Conservation (phyloP, 306 rosid species). For the Spatholobus suberectus region DNA sequence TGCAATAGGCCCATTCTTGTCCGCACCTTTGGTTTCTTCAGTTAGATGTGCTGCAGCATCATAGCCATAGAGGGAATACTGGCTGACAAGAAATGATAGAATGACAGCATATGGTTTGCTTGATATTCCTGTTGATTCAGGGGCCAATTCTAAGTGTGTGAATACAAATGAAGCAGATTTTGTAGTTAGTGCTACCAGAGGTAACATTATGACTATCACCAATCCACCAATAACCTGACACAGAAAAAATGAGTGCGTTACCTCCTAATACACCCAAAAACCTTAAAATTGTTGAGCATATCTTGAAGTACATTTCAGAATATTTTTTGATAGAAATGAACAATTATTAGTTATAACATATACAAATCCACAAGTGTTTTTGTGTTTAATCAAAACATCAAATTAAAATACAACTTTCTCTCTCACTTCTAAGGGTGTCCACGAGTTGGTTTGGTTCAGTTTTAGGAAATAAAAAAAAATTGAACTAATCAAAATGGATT, state of each 20-base stretch:
- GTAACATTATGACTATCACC: conserved; percentile 78
- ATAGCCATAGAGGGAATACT: conserved; percentile 85
- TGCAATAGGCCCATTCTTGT: conserved; percentile 86
- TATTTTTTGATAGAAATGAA: neutral
- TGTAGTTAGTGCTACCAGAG: conserved; percentile 71
- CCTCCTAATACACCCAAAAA: neutral
- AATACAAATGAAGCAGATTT: conserved; percentile 82
- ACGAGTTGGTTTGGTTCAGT: neutral
- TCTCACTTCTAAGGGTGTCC: neutral
- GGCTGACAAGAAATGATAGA: conserved; percentile 84
- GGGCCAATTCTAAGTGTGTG: conserved; percentile 60
- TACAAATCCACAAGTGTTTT: neutral
- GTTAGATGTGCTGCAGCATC: conserved; percentile 96
- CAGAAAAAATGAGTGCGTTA: conserved; percentile 4
- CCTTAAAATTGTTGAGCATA: neutral
- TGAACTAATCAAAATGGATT: neutral
- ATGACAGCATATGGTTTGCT: conserved; percentile 92
- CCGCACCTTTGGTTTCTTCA: conserved; percentile 91
- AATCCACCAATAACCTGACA: conserved; percentile 76
- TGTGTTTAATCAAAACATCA: conserved; percentile 7
- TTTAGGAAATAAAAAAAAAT: neutral
- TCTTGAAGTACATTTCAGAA: conserved; percentile 1
- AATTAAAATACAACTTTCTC: neutral
- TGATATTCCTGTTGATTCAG: conserved; percentile 69
- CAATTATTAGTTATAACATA: neutral